A percentile compares a stretch with the other conserved stretches of the same genome.
Evolutionary conservation across 345 rosid species (phyloP).

Genomic region (Draba incana): DNA sequence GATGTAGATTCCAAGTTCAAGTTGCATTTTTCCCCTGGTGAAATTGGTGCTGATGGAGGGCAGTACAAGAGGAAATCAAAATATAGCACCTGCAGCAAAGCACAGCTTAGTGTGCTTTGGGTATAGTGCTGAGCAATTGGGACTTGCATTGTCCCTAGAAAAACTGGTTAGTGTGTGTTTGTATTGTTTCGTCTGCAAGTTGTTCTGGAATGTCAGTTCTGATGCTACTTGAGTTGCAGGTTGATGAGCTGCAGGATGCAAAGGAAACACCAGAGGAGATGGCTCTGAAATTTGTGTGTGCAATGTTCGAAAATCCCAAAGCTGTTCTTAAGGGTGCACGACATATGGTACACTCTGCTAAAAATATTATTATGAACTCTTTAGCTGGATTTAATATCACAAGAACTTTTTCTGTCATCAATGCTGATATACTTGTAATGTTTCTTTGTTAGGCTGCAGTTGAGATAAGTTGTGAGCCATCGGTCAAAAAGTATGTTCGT

Average conservation of each 20-base stretch:
- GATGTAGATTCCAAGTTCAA: constrained; percentile 95
- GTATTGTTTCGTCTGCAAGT: constrained; percentile 19
- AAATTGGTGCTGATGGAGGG: constrained; percentile 85
- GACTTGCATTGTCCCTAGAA: constrained; percentile 66
- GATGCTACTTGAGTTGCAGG: constrained; percentile 51
- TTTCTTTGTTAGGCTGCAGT: constrained; percentile 71
- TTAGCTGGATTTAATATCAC: constrained; percentile 7
- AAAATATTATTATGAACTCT: constrained; percentile 4
- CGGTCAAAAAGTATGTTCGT: constrained; percentile 76
- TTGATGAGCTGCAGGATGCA: constrained; percentile 74
- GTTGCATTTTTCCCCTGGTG: constrained; percentile 95
- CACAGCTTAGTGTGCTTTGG: constrained; percentile 98
- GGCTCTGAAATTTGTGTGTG: constrained; percentile 89
- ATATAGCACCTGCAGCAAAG: constrained; percentile 80
- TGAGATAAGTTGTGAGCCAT: constrained; percentile 98
- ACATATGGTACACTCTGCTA: constrained; percentile 77
- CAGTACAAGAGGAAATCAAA: constrained; percentile 88
- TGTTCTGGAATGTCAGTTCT: constrained; percentile 26
- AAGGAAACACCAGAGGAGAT: constrained; percentile 96
- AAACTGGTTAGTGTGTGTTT: constrained; percentile 61
- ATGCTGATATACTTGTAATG: constrained; percentile 26
- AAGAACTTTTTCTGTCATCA: neutral
- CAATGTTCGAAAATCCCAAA: constrained; percentile 88
- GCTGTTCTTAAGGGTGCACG: constrained; percentile 96
- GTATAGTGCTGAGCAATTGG: constrained; percentile 89